These are phyloP conservation scores for Coix lacrymajobi DNA, from an alignment of 176 grass and related monocot species.

Conservation along the genomic window DNA sequence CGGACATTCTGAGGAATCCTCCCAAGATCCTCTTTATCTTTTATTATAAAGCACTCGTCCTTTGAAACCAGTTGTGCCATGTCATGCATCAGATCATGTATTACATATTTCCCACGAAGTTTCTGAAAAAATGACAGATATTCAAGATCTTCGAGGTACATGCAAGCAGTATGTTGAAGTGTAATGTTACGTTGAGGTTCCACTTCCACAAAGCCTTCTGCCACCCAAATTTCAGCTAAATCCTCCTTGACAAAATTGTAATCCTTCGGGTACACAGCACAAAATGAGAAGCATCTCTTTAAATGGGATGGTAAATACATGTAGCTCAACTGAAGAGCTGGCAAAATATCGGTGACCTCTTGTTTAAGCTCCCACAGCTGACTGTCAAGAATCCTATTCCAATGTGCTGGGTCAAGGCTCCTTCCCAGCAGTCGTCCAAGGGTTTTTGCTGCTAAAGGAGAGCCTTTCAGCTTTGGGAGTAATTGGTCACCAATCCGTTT, in stretches of 20 bases:
- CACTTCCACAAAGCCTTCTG: too few relatives aligned
- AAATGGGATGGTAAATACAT: conserved; percentile 34
- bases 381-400: conserved; percentile 13
- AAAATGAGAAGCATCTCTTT: conserved; percentile 39
- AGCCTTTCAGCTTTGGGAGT: conserved; percentile 9
- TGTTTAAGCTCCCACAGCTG: conserved; percentile 29
- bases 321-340: conserved; percentile 41
- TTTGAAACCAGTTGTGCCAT: too few relatives aligned
- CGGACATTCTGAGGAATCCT: neutral
- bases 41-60: too few relatives aligned
- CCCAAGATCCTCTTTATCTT: fast-evolving
- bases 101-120: too few relatives aligned
- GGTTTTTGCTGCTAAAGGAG: conserved; percentile 38
- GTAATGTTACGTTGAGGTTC: neutral
- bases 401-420: neutral
- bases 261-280: conserved; percentile 35
- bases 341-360: conserved; percentile 19
- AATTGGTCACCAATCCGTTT: conserved; percentile 14
- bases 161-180: neutral
- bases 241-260: neutral
- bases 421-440: conserved; percentile 18
- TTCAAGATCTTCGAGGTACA: neutral
- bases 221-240: neutral
- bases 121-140: neutral
- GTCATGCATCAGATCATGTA: too few relatives aligned